Percentiles rank a stretch among this genome's conserved stretches.
Conservation (phyloP, 176 grass and related monocot species). For the Microstegium vimineum region DNA sequence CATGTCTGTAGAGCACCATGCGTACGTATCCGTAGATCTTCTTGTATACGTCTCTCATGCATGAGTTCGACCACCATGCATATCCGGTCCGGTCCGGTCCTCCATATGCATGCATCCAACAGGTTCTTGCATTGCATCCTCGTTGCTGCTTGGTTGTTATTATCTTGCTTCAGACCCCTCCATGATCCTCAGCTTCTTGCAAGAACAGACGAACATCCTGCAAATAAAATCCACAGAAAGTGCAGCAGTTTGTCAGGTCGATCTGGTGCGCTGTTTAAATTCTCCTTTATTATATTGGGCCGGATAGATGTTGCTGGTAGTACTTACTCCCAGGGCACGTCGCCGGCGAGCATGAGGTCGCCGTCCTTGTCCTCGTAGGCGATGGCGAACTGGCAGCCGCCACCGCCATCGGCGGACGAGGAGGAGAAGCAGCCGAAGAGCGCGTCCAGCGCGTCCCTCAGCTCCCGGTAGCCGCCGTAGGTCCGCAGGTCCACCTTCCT, state of each 20-base stretch:
- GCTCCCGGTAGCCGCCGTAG: constrained; percentile 56
- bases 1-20: background rate
- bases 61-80: background rate
- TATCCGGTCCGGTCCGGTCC: background rate
- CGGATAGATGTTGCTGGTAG: background rate
- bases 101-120: background rate
- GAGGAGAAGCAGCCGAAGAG: constrained; percentile 63
- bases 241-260: background rate
- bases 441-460: constrained; percentile 35
- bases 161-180: constrained; percentile 42
- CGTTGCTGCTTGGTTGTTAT: background rate
- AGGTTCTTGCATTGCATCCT: background rate
- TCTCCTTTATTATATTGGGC: no score
- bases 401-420: background rate
- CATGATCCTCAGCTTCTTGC: constrained; percentile 78
- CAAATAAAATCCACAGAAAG: background rate
- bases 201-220: constrained; percentile 74
- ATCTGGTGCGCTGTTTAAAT: no score
- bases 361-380: constrained; percentile 77
- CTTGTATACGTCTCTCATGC: background rate
- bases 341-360: constrained; percentile 75
- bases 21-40: background rate
- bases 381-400: constrained; percentile 33
- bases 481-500: constrained; percentile 63
- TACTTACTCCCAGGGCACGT: constrained; percentile 80